Percentiles rank a stretch among this genome's conserved stretches.
phyloP scores from a whole-genome alignment of 176 grass and related monocot species.

The Secale cereale region DNA sequence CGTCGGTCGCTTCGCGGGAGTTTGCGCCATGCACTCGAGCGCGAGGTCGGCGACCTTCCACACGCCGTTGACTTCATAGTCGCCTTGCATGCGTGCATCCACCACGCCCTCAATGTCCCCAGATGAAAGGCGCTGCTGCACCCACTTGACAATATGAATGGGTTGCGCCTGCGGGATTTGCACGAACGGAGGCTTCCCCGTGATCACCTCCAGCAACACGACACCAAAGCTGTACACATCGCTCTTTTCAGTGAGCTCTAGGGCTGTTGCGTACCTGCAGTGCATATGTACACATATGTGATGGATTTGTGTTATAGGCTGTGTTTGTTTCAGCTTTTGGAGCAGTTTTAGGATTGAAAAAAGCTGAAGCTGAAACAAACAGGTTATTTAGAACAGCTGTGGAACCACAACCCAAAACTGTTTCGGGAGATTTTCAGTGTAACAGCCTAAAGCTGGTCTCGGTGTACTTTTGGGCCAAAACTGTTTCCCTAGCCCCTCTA shows the following conservation, averaged over 20 bases:
- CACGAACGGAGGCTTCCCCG: conserved; percentile 30
- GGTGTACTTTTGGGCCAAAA: no score
- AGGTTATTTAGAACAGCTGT: no score
- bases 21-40: conserved; percentile 41
- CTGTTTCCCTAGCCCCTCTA: no score
- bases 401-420: no score
- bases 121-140: conserved; percentile 10
- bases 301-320: background rate
- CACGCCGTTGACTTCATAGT: conserved; percentile 41
- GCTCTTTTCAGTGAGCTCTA: conserved; percentile 32
- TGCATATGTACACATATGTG: background rate
- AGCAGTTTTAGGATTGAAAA: no score
- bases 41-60: conserved; percentile 59
- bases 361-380: no score
- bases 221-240: conserved; percentile 71
- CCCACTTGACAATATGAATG: conserved; percentile 37
- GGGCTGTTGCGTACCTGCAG: conserved; percentile 23
- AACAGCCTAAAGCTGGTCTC: no score
- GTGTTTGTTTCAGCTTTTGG: no score
- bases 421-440: no score
- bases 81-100: conserved; percentile 26
- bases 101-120: conserved; percentile 47
- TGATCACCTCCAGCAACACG: conserved; percentile 46
- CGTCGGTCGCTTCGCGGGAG: conserved; percentile 25
- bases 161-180: conserved; percentile 9